Percentiles rank a stretch among this genome's conserved stretches.
Evolutionary conservation across 495 filamentous ascomycete genomes (phyloP).

Genomic region (Podospora didyma): DNA sequence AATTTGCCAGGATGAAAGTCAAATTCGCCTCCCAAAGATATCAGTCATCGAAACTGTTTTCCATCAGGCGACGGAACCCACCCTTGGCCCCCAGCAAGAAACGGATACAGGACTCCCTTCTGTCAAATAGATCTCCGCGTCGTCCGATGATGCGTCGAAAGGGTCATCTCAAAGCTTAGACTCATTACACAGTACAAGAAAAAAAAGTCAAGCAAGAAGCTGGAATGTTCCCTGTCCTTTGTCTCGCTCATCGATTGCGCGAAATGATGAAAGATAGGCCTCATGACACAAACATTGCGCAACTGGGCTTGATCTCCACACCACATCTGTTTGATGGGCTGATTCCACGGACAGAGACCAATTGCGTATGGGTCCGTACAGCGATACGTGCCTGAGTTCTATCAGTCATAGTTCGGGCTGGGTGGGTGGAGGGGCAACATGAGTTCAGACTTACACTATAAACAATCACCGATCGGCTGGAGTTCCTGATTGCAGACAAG

Average conservation of each 20-base stretch:
- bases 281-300: background rate
- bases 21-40: too few relatives aligned
- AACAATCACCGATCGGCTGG: too few relatives aligned
- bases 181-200: too few relatives aligned
- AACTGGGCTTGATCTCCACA: background rate
- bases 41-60: too few relatives aligned
- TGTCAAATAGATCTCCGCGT: background rate
- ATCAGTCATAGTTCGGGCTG: too few relatives aligned
- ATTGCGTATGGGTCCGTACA: background rate
- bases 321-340: background rate
- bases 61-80: too few relatives aligned
- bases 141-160: background rate
- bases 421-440: too few relatives aligned
- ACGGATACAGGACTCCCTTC: too few relatives aligned
- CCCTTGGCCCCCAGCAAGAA: too few relatives aligned
- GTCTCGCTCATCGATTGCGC: background rate
- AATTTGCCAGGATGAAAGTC: too few relatives aligned
- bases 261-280: background rate
- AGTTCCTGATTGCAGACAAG: too few relatives aligned
- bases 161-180: background rate
- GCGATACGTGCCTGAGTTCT: background rate
- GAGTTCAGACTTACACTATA: too few relatives aligned
- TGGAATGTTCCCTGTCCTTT: background rate
- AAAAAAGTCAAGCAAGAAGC: background rate
- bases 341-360: background rate